These are phyloP conservation scores for Fusarium brachygibbosum DNA, from an alignment of 2,329 filamentous ascomycete genomes.

Conservation along the genomic window DNA sequence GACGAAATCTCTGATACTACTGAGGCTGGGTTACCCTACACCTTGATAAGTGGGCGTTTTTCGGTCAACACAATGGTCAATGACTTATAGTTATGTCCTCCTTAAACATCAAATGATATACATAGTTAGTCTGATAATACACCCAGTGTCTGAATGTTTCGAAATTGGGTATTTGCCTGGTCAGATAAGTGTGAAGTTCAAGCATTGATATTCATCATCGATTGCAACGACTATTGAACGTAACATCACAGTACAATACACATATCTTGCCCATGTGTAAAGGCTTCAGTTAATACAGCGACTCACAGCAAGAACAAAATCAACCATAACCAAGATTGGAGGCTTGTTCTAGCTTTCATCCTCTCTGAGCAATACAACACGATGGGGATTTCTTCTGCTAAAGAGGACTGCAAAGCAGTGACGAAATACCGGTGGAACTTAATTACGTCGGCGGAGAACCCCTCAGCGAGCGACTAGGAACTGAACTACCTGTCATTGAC, in stretches of 20 bases:
- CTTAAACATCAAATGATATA: not conserved
- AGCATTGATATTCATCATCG: not conserved
- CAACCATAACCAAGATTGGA: not conserved
- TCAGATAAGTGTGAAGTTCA: not conserved
- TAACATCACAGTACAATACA: not conserved
- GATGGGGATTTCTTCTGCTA: not conserved
- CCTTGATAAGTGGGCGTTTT: not conserved
- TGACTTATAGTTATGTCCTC: not conserved
- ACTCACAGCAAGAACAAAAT: not conserved
- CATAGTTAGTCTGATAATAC: no score
- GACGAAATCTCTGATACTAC: not conserved
- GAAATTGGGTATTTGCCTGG: not conserved
- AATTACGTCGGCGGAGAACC: conserved; percentile 12
- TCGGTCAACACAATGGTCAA: not conserved
- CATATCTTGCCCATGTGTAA: not conserved
- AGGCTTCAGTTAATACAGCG: not conserved
- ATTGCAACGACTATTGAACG: not conserved
- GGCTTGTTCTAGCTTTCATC: not conserved
- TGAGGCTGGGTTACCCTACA: not conserved
- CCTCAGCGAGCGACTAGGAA: not conserved
- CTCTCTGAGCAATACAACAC: not conserved
- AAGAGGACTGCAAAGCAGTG: conserved; percentile 2
- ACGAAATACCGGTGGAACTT: conserved; percentile 35
- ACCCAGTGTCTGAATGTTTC: not conserved
- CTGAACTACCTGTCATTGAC: not conserved